phyloP scores from a whole-genome alignment of 148 eudicot genomes.

The Limonium bicolor region DNA sequence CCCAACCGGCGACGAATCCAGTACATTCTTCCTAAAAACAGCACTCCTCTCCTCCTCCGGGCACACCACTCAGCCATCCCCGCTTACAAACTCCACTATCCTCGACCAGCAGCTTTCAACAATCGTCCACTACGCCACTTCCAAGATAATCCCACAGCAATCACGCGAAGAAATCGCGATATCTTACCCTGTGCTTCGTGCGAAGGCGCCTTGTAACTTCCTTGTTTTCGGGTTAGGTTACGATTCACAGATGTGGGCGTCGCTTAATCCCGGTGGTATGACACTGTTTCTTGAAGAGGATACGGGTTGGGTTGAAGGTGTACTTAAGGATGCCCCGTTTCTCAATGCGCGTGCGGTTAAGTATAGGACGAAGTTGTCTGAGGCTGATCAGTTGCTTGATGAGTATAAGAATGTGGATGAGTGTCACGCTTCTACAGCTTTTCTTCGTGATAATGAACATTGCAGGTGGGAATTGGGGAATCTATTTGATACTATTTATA shows the following conservation, averaged over 20 bases:
- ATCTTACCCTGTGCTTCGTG: conserved; percentile 12
- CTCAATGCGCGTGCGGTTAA: conserved; percentile 14
- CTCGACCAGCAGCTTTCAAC: conserved; percentile 18
- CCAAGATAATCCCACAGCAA: conserved; percentile 27
- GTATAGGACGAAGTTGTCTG: conserved; percentile 14
- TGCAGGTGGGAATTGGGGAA: no score
- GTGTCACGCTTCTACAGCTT: conserved; percentile 8
- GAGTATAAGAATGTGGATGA: conserved; percentile 12
- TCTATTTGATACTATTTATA: no score
- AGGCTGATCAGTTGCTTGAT: conserved; percentile 11
- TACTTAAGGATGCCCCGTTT: conserved; percentile 15
- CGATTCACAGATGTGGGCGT: conserved; percentile 37
- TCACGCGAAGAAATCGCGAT: conserved; percentile 11
- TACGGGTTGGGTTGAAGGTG: conserved; percentile 18
- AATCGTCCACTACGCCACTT: conserved; percentile 31
- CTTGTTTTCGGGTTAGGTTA: conserved; percentile 32
- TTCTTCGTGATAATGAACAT: conserved; percentile 12
- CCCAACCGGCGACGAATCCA: no score
- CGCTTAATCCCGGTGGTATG: conserved; percentile 23
- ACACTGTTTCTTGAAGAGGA: conserved; percentile 30
- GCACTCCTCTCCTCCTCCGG: neutral
- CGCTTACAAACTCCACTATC: neutral
- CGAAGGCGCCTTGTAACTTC: conserved; percentile 23
- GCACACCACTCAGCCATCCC: neutral
- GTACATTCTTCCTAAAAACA: no score